Evolutionary conservation across 1,139 yeast genomes (phyloP), one percentile per base, ranked within the genome.

Genomic region (Pneumocystis wakefieldiae): DNA sequence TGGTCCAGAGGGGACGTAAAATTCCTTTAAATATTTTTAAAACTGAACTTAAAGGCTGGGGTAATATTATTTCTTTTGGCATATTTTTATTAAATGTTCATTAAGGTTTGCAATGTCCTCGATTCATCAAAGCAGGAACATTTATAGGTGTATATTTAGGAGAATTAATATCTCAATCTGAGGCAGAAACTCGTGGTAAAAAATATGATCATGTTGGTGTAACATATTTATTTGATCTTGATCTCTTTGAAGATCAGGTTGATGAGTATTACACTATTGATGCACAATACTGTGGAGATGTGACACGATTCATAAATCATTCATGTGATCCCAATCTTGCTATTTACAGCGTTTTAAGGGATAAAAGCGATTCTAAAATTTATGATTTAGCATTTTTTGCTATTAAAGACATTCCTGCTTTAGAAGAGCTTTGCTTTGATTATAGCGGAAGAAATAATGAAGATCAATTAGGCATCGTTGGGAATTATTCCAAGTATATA

Each of bases 301-400:
- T 66, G 32, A 63, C 66, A 17, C 64, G 67, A n/a, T 66, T 66
- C 58, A 59, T 66, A 63, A 66, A 65, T 32, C 67, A 65, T 61
- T 64, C 63, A 37, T 65, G 63, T 60, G 60, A 58, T 14, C 65
- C 67, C 5, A 64, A 57, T 48, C 19, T 57, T 32, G 61, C 59
- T 61, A 61, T 63, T 58, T 57, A 36, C 42, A 59, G 37, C 53
- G 65, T 62, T 53, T 62, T 60, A 15, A 59, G 63, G 7, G 57
- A 62, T 19, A 48, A 39, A 17, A 38, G 57, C 17, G 35, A 48
- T n/a, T 36, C 57, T 41, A 60, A 62, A 15, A 42, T 64, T 17
- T 64, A 65, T 32, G 65, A 62, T 38, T 55, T 64, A 14, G 66
- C 66, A 3, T 62, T 65, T 39, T 65, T 64, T 57, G 53, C 66